phyloP scores from a whole-genome alignment of 2,329 filamentous ascomycete species.

The Dendryphion nanum region DNA sequence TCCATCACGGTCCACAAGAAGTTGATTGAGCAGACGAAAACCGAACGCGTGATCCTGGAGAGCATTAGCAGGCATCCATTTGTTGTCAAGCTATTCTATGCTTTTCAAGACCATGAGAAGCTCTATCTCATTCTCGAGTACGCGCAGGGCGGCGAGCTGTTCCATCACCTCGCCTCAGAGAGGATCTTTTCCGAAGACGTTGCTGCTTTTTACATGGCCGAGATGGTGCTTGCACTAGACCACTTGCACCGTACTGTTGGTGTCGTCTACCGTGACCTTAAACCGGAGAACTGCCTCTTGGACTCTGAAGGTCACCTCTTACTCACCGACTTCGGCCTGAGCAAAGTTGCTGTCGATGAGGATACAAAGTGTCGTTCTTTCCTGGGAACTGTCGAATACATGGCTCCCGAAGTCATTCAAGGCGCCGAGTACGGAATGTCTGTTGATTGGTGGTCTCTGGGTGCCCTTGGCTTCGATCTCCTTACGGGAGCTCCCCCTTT shows the following conservation, averaged over 20 bases:
- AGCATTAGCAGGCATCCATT: slow-evolving; percentile 96
- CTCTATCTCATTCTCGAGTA: slow-evolving; percentile 97
- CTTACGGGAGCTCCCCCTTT: slow-evolving; percentile 93
- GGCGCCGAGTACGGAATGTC: slow-evolving; percentile 89
- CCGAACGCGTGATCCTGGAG: slow-evolving; percentile 90
- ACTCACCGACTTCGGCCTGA: slow-evolving; percentile 93
- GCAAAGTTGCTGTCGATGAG: slow-evolving; percentile 83
- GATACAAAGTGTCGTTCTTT: slow-evolving; percentile 78
- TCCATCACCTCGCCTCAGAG: slow-evolving; percentile 89
- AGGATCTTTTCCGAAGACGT: slow-evolving; percentile 91
- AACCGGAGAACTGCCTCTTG: slow-evolving; percentile 95
- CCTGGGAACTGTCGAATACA: slow-evolving; percentile 95
- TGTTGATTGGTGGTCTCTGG: slow-evolving; percentile 98
- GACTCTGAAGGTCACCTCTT: slow-evolving; percentile 90
- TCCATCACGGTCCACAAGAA: slow-evolving; percentile 94
- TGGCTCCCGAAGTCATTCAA: slow-evolving; percentile 92
- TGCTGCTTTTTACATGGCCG: slow-evolving; percentile 96
- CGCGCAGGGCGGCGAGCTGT: slow-evolving; percentile 93
- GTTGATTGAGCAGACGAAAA: slow-evolving; percentile 95
- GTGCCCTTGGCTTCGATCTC: slow-evolving; percentile 86
- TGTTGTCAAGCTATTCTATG: slow-evolving; percentile 96
- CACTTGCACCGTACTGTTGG: slow-evolving; percentile 90
- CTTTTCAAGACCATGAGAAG: slow-evolving; percentile 97
- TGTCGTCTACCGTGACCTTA: slow-evolving; percentile 94
- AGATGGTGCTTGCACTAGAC: slow-evolving; percentile 91